These are phyloP conservation scores for Carex cristatella DNA, from an alignment of 176 grass and related monocot species.

Conservation along the genomic window DNA sequence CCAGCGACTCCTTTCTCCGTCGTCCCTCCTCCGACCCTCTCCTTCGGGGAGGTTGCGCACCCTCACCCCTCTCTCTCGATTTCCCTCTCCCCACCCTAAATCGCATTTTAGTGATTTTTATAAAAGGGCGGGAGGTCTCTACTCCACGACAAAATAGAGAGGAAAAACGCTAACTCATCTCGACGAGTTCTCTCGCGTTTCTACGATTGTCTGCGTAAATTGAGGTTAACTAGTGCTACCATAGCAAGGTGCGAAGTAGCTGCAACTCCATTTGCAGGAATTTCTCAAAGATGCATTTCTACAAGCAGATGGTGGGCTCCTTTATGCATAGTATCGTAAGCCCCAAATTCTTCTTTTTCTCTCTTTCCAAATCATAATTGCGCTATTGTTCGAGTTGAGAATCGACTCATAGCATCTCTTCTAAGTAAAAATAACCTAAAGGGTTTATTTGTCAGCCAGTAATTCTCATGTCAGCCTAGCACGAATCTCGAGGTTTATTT, in stretches of 20 bases:
- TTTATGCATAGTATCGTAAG: slow-evolving; percentile 14
- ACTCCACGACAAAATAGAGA: neutral
- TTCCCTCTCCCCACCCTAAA: no score
- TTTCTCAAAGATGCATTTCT: slow-evolving; percentile 18
- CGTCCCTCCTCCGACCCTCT: no score
- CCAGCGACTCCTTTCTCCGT: no score
- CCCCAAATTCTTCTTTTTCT: neutral
- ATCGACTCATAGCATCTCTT: neutral
- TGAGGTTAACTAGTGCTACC: neutral
- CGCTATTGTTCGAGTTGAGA: neutral
- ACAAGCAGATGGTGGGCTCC: slow-evolving; percentile 14
- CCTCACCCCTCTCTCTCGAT: no score
- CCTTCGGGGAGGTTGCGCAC: no score
- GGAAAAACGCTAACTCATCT: neutral
- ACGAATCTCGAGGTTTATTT: neutral
- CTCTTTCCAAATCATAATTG: neutral
- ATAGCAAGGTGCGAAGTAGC: neutral
- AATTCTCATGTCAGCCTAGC: neutral
- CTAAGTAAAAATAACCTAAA: neutral
- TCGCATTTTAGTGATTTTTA: no score
- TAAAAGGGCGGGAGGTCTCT: neutral
- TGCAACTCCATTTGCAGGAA: neutral
- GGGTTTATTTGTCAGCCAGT: neutral
- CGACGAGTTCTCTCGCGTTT: neutral
- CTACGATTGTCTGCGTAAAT: no score